Evolutionary conservation across 306 rosid genomes (phyloP), one percentile per base, ranked within the genome.

Genomic region (Trifolium fragiferum): DNA sequence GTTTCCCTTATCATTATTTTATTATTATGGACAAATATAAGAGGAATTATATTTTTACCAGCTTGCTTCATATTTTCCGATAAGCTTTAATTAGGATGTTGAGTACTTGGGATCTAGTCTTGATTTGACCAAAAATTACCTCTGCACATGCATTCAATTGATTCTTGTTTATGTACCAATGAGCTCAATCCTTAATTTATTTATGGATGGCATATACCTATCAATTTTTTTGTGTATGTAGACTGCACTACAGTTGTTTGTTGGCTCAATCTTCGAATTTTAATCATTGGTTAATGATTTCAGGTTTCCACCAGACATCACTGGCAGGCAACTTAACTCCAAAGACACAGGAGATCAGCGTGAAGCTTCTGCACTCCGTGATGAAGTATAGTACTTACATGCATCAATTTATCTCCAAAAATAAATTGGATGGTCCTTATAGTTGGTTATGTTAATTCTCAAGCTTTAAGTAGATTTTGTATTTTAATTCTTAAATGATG

Each of bases 351-450:
- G 90, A 60, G 97, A 90, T 81, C 89, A 76, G 76, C 97, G 85
- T 9, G 97, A 95, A 84, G 93, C 97, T 84, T 90, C 99, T 72
- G 96, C 98, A 14, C 98, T 95, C 35, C 97, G 93, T 32, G 99
- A 95, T 86, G 98, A 92, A 86, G 99, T 95, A 90, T 43, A 83
- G 53, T 58, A 73, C 50, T 66, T 57, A 55, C 41, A 70, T 54
- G 65, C 79, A 35, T 72, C 59, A 59, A 66, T 64, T 79, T 78
- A 20, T 69, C 62, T 73, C 66, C 73, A 21, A 63, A 54, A 72
- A 20, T 50, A 33, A 78, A 63, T 75, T 59, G 5, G 70, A 54
- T 58, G 38, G 66, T 49, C 77, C 60, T 37, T 71, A 51, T 70
- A 74, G 46, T 59, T 60, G 79, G 63, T 64, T 68, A 33, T 44